These are phyloP conservation scores for Oemleria cerasiformis DNA, from an alignment of 306 rosid species.

Conservation along the genomic window DNA sequence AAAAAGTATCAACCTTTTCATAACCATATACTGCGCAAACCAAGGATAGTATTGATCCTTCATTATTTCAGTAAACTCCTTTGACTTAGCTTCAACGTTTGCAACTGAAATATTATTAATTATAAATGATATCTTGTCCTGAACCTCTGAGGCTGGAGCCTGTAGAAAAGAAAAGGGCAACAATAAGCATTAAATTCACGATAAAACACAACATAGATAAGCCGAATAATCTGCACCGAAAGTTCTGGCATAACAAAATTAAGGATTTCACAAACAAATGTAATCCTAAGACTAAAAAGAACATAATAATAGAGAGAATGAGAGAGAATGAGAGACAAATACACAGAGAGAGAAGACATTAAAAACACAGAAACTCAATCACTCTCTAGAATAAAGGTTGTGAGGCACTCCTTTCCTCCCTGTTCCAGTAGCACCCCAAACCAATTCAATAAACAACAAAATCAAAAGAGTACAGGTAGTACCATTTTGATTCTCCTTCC, in stretches of 20 bases:
- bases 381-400: too few species aligned
- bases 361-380: not conserved
- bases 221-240: not conserved
- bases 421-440: not conserved
- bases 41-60: conserved; percentile 88
- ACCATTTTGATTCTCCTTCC: not conserved
- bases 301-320: not conserved
- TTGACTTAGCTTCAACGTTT: conserved; percentile 76
- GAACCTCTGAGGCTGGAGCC: conserved; percentile 96
- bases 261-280: not conserved
- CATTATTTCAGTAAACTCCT: conserved; percentile 66
- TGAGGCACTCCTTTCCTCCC: not conserved
- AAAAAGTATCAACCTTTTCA: conserved; percentile 72
- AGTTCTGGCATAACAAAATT: not conserved
- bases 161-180: conserved; percentile 33
- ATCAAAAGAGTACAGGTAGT: not conserved
- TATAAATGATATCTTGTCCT: conserved; percentile 92
- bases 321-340: not conserved
- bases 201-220: not conserved
- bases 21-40: conserved; percentile 99
- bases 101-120: conserved; percentile 76
- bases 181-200: conserved; percentile 12
- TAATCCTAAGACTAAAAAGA: not conserved
- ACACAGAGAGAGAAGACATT: not conserved
- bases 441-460: not conserved